Percentiles rank a stretch among this genome's conserved stretches.
These are phyloP conservation scores for Byssoonygena ceratinophila DNA, from an alignment of 2,329 filamentous ascomycete species.

Conservation along the genomic window DNA sequence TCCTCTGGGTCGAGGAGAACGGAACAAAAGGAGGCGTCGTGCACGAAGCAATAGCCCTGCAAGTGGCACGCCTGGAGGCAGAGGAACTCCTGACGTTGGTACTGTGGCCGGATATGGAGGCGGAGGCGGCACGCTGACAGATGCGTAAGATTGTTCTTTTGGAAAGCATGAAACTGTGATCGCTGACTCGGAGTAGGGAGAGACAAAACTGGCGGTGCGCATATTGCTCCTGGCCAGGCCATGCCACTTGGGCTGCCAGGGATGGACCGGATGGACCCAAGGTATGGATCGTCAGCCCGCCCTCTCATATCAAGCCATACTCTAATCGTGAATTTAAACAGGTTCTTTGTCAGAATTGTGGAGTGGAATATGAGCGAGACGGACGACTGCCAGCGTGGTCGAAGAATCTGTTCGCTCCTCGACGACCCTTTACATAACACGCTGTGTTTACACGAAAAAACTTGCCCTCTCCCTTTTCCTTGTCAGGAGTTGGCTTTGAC, in stretches of 20 bases:
- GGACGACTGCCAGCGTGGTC: slow-evolving; percentile 70
- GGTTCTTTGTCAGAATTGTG: slow-evolving; percentile 90
- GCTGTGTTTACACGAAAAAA: neutral
- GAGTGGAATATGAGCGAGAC: slow-evolving; percentile 77
- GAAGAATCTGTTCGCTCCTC: slow-evolving; percentile 43
- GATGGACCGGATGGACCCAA: slow-evolving; percentile 78
- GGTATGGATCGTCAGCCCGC: slow-evolving; percentile 40
- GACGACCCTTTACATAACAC: neutral
- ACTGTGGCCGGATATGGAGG: slow-evolving; percentile 60
- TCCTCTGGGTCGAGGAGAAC: slow-evolving; percentile 79
- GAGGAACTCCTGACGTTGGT: slow-evolving; percentile 65
- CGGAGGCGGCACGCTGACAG: slow-evolving; percentile 53
- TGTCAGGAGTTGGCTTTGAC: neutral
- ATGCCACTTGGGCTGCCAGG: slow-evolving; percentile 85
- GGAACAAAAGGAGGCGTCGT: slow-evolving; percentile 88
- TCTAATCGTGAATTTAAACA: slow-evolving; percentile 30
- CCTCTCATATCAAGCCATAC: neutral
- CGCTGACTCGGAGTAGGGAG: slow-evolving; percentile 45
- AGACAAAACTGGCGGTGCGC: slow-evolving; percentile 73
- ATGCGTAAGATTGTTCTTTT: slow-evolving; percentile 36
- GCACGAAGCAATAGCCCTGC: slow-evolving; percentile 80
- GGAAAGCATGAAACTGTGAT: slow-evolving; percentile 9
- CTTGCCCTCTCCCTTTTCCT: neutral
- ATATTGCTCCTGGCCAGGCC: slow-evolving; percentile 81
- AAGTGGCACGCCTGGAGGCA: slow-evolving; percentile 56